Percentiles rank a stretch among this genome's conserved stretches.
Conservation (phyloP, 192 early-diverging fungal genomes). For the Coemansia asiatica region DNA sequence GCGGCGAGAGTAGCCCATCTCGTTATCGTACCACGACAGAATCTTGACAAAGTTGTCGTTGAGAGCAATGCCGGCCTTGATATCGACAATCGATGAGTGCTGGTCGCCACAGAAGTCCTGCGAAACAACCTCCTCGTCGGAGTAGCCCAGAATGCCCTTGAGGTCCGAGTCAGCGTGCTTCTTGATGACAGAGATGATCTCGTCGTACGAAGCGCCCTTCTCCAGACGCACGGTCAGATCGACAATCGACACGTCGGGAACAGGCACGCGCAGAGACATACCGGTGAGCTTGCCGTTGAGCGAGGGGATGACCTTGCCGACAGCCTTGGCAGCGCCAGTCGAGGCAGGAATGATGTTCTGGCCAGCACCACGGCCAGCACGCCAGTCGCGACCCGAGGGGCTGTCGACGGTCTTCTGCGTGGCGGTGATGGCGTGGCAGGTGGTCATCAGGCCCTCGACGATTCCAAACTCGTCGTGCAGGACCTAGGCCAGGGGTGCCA, state of each 20-base stretch:
- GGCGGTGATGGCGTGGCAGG: conserved; percentile 96
- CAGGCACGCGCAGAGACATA: conserved; percentile 97
- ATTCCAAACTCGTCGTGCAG: conserved; percentile 96
- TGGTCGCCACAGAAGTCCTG: conserved; percentile 91
- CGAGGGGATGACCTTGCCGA: conserved; percentile 94
- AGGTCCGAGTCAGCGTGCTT: conserved; percentile 74
- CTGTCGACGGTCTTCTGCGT: conserved; percentile 99
- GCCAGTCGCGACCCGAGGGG: conserved; percentile 96
- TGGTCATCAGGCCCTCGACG: conserved; percentile 97
- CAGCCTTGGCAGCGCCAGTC: conserved; percentile 98
- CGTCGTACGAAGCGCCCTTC: conserved; percentile 87
- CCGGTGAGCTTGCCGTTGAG: conserved; percentile 97
- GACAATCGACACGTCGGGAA: conserved; percentile 94
- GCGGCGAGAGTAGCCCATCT: conserved; percentile 90
- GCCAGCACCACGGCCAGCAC: conserved; percentile 92
- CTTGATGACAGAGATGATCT: conserved; percentile 88
- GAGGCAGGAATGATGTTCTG: conserved; percentile 98
- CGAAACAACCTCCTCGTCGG: conserved; percentile 94
- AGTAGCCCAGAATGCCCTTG: conserved; percentile 92
- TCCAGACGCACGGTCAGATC: conserved; percentile 91
- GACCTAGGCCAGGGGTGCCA: conserved; percentile 96
- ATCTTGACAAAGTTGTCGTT: conserved; percentile 97
- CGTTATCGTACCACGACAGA: conserved; percentile 90
- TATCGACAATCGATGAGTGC: conserved; percentile 92
- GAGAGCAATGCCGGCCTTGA: conserved; percentile 92